Base-by-base conservation (phyloP, 176 grass and related monocot species). In the Ensete glaucum region DNA sequence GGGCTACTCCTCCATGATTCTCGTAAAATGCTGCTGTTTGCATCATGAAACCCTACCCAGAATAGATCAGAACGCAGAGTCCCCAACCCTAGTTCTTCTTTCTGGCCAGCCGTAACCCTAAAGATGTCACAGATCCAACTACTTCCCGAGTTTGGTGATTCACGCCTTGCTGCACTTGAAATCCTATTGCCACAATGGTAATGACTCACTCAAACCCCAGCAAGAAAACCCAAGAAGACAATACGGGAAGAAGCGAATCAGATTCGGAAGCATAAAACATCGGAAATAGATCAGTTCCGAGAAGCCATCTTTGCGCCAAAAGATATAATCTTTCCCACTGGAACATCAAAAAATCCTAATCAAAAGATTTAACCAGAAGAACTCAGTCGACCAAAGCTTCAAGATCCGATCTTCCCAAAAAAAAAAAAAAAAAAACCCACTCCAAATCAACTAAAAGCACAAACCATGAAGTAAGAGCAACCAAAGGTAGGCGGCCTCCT, bases 21-120 rank as follows among this genome's bases (percentile, higher is more conserved):
- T 84, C 71, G 78, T 74, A 84, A 50, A 50, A 51, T 54, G 60
- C 16, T 23, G 64, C 71, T 54, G 21, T 69, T 74, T 75, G 78
- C 63, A 81, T 14, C 13, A 34, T 50, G 50, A 13, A 52, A 58
- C 52, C 26, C 60, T 52, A 49, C 50, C 10, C 49, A 15, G 48
- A 27, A 8, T 64, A 17, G 52, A 6, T 16, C 8, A 16, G 27
- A 54, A 21, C 13, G 62, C 19, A 21, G n/a, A 54, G 11, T 3
- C 51, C 25, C 25, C 29, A 50, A 79, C n/a, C 19, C 51, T 58
- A 48, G 55, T 78, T 26, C 9, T 24, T 23, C 13, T 34, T 12
- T 27, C 10, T 62, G 17, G 50, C 24, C 55, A 65, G 1, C 22
- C 11, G 9, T 2, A 85, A 75, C 26, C 24, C 11, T 20, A 69